A percentile compares a stretch with the other conserved stretches of the same genome.
Evolutionary conservation across 1,284 basidiomycete species (phyloP).

Genomic region (Ceratobasidium sp.): DNA sequence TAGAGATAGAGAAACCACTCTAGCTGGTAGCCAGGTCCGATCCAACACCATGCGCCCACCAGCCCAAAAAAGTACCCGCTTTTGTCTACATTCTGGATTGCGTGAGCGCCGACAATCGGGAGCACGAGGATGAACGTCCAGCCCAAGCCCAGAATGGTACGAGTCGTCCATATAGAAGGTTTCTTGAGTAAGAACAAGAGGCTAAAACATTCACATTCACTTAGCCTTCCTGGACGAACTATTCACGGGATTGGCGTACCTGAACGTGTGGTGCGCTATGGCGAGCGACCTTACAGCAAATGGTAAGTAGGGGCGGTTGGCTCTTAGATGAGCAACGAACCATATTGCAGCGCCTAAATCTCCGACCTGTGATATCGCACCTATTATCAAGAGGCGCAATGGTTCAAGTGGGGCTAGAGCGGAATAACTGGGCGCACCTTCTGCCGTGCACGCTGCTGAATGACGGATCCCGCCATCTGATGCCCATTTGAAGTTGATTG

Average conservation of each 20-base stretch:
- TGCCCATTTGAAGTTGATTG: conserved; percentile 31
- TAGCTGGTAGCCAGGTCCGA: conserved; percentile 22
- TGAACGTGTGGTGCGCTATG: neutral
- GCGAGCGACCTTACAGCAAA: neutral
- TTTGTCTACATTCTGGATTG: neutral
- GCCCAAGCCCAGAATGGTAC: too few species aligned
- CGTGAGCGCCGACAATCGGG: neutral
- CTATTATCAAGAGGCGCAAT: neutral
- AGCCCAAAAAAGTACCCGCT: conserved; percentile 24
- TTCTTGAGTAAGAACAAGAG: too few species aligned
- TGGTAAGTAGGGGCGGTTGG: neutral
- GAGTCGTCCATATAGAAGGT: too few species aligned
- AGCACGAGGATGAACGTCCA: too few species aligned
- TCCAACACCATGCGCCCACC: conserved; percentile 35
- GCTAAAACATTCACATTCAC: too few species aligned
- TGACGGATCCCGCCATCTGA: conserved; percentile 6
- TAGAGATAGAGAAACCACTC: conserved; percentile 29
- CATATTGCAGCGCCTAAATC: conserved; percentile 22
- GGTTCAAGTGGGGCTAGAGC: too few species aligned
- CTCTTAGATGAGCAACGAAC: neutral
- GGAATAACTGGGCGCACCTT: conserved; percentile 4
- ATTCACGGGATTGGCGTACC: too few species aligned
- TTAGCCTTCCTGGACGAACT: too few species aligned
- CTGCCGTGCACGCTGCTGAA: conserved; percentile 7
- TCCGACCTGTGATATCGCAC: neutral